A percentile compares a stretch with the other conserved stretches of the same genome.
Conservation (phyloP, 345 rosid species). For the Corchorus olitorius region DNA sequence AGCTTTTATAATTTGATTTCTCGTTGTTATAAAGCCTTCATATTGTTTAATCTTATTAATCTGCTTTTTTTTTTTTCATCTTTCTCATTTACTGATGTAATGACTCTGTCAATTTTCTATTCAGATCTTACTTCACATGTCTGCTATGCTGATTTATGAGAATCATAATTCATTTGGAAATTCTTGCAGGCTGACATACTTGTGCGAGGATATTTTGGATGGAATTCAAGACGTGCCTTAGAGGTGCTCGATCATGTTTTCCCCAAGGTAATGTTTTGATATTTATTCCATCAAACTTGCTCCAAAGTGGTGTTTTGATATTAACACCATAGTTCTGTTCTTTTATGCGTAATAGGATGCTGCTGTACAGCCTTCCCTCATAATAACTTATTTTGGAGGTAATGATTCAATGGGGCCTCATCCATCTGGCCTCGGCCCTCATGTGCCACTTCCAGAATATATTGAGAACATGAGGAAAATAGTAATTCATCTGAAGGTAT, state of each 20-base stretch:
- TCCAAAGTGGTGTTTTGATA: not conserved
- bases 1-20: not conserved
- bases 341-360: slow-evolving; percentile 50
- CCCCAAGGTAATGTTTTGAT: slow-evolving; percentile 58
- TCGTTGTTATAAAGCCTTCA: not conserved
- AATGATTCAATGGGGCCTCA: slow-evolving; percentile 98
- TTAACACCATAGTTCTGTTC: not conserved
- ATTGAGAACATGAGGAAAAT: slow-evolving; percentile 83
- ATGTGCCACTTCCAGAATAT: slow-evolving; percentile 79
- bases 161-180: not conserved
- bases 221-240: slow-evolving; percentile 94
- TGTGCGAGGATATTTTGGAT: slow-evolving; percentile 84
- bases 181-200: slow-evolving; percentile 75
- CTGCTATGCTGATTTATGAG: not conserved
- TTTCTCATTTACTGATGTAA: not conserved
- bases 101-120: not conserved
- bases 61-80: not conserved
- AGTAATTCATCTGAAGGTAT: slow-evolving; percentile 77
- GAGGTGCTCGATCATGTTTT: slow-evolving; percentile 77
- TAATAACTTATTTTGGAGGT: slow-evolving; percentile 94
- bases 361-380: slow-evolving; percentile 70
- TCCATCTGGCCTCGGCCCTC: slow-evolving; percentile 91
- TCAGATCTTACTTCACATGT: not conserved
- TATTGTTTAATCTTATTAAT: not conserved
- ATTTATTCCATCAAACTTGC: not conserved